Base-by-base conservation (phyloP, 2,329 filamentous ascomycete genomes). In the Tolypocladium pustulatum region DNA sequence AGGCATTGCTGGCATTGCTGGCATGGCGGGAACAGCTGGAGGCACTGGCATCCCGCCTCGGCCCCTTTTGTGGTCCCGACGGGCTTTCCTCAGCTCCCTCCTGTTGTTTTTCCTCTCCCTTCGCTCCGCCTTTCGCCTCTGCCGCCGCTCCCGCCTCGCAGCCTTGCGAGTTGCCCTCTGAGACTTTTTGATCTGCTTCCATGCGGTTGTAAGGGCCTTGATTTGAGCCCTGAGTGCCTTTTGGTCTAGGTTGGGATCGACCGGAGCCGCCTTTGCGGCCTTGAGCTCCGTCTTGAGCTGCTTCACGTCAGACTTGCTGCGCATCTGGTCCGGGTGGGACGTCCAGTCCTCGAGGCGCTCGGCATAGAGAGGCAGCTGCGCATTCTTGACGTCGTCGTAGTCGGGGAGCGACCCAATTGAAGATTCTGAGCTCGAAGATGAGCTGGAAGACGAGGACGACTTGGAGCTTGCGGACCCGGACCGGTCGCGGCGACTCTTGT, bases 371-470 rank as follows among this genome's bases (percentile, higher is more conserved):
- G 79, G 76, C 1, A 84, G 71, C 66, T 83, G 81, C 22, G 71
- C 65, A 57, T 78, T 76, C 15, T 67, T 68, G 2, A 85, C 71
- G 49, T 80, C 75, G 59, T 83, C 78, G 64, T 78, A 79, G 57
- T 79, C 75, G 0, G 81, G 80, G 1, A 85, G 77, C 2, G 80
- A 83, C 40, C 77, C 81, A 57, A 83, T 69, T 2, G 78, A 80
- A 0, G 72, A 75, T 4, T 63, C 68, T 1, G 72, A 75, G 25
- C 67, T 69, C 9, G 69, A 69, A 0, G 72, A 73, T 0, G 71
- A 72, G 0, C 61, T 62, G 0, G 72, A 75, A 0, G 73, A 74
- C 0, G 64, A 63, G 0, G 69, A 74, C 17, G 66, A 73, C 12
- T 68, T 69, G 0, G 71, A 74, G 0, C 69, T 72, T 25, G n/a